Percentiles rank a stretch among this genome's conserved stretches.
These are phyloP conservation scores for Piloderma croceum DNA, from an alignment of 768 basidiomycete genomes.

Conservation along the genomic window DNA sequence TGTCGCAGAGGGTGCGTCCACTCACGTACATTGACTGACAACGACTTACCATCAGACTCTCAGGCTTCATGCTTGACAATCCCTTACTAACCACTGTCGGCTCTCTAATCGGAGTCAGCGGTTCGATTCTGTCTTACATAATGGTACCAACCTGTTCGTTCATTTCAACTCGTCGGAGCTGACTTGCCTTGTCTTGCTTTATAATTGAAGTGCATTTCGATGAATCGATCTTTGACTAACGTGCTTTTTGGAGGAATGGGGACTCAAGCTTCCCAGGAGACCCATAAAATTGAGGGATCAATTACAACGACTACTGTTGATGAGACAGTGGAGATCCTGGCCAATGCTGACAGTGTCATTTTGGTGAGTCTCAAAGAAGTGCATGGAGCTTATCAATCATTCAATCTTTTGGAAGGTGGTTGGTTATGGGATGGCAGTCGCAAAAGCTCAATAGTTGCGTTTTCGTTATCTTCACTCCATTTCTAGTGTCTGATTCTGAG, in stretches of 20 bases:
- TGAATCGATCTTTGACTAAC: conserved; percentile 83
- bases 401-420: too few species aligned
- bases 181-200: conserved; percentile 5
- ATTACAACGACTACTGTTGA: conserved; percentile 76
- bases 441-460: conserved; percentile 80
- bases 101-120: conserved; percentile 84
- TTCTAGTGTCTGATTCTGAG: too few species aligned
- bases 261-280: conserved; percentile 46
- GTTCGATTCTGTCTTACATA: conserved; percentile 87
- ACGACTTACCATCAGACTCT: too few species aligned
- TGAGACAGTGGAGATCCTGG: conserved; percentile 72
- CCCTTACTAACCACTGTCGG: conserved; percentile 79
- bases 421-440: conserved; percentile 90
- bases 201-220: conserved; percentile 69
- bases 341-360: conserved; percentile 80
- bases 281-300: conserved; percentile 75
- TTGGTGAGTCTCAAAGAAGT: conserved; percentile 38
- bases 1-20: conserved; percentile 66
- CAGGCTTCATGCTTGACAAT: conserved; percentile 86
- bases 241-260: conserved; percentile 86
- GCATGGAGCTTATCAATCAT: too few species aligned
- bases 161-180: not conserved
- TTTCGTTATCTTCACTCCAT: too few species aligned
- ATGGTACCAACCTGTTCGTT: conserved; percentile 54
- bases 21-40: not conserved